Conservation (phyloP, 2,329 filamentous ascomycete genomes). For the Diaporthe eres region DNA sequence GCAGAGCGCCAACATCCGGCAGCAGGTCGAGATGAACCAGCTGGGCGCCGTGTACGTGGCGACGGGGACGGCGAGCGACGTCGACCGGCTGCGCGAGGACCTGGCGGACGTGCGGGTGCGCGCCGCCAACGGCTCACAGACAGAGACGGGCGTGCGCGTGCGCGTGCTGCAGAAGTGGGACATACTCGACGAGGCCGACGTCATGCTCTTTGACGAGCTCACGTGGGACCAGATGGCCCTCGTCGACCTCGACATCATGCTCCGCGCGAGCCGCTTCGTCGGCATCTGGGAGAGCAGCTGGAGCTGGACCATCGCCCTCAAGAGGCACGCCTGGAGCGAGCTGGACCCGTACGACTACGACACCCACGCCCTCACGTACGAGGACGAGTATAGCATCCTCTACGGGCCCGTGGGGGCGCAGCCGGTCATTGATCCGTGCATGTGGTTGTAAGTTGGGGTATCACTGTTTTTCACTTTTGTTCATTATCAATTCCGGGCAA, state of each 20-base stretch:
- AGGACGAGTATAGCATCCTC: conserved; percentile 37
- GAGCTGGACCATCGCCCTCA: conserved; percentile 40
- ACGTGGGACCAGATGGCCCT: conserved; percentile 42
- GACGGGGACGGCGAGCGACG: conserved; percentile 40
- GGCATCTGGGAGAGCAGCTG: conserved; percentile 43
- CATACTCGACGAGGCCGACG: conserved; percentile 36
- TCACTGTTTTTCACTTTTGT: not conserved
- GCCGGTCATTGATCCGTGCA: conserved; percentile 36
- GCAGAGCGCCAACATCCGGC: conserved; percentile 16
- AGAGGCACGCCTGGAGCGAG: conserved; percentile 37
- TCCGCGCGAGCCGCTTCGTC: conserved; percentile 39
- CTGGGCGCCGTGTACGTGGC: conserved; percentile 41
- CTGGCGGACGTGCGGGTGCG: conserved; percentile 26
- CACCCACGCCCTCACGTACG: conserved; percentile 26
- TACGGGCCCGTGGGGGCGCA: conserved; percentile 27
- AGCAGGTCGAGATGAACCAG: conserved; percentile 32
- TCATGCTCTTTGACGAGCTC: conserved; percentile 38
- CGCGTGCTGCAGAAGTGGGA: conserved; percentile 42
- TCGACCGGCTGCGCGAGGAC: conserved; percentile 16
- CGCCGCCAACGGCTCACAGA: conserved; percentile 28
- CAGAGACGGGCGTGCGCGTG: not conserved
- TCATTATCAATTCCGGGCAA: not conserved
- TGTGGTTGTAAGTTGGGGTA: conserved; percentile 17
- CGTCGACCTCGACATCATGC: conserved; percentile 41
- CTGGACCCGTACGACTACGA: conserved; percentile 30